phyloP scores from a whole-genome alignment of 352 stramenopile species.

The Pythium diclinum region DNA sequence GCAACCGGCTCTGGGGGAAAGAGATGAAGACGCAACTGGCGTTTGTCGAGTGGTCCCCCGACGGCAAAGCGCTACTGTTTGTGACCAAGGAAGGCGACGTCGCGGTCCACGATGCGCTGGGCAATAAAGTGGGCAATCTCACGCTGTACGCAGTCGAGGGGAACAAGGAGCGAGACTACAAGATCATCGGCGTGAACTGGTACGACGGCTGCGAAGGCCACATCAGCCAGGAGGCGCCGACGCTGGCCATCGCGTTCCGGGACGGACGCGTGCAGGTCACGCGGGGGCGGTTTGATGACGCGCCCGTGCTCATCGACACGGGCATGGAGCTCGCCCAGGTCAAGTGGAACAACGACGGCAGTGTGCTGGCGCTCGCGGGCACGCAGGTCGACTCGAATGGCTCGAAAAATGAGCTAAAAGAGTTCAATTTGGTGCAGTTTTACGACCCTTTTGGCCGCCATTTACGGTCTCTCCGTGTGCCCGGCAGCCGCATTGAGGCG shows the following conservation, averaged over 20 bases:
- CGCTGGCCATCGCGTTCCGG: slow-evolving; percentile 89
- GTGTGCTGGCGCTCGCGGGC: slow-evolving; percentile 83
- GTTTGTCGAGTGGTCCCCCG: slow-evolving; percentile 93
- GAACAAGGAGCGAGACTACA: slow-evolving; percentile 51
- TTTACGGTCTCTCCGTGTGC: slow-evolving; percentile 86
- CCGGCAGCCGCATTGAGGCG: slow-evolving; percentile 81
- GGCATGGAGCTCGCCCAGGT: slow-evolving; percentile 82
- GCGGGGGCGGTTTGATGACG: slow-evolving; percentile 80
- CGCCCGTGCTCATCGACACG: slow-evolving; percentile 89
- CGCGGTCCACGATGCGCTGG: slow-evolving; percentile 82
- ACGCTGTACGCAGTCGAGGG: slow-evolving; percentile 74
- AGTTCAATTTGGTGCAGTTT: slow-evolving; percentile 90
- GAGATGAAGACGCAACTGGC: slow-evolving; percentile 90
- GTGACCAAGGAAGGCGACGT: slow-evolving; percentile 84
- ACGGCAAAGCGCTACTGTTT: slow-evolving; percentile 88
- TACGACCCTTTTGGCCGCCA: slow-evolving; percentile 88
- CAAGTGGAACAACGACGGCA: slow-evolving; percentile 92
- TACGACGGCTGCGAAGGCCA: slow-evolving; percentile 88
- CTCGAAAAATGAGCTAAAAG: slow-evolving; percentile 36
- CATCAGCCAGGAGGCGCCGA: slow-evolving; percentile 84
- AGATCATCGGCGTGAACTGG: slow-evolving; percentile 82
- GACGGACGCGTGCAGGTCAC: slow-evolving; percentile 92
- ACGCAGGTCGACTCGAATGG: slow-evolving; percentile 42
- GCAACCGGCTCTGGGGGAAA: slow-evolving; percentile 93
- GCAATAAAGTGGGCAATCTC: slow-evolving; percentile 82